Base-by-base conservation (phyloP, 116 monocot genomes). In the Papilionanthe hybrid region DNA sequence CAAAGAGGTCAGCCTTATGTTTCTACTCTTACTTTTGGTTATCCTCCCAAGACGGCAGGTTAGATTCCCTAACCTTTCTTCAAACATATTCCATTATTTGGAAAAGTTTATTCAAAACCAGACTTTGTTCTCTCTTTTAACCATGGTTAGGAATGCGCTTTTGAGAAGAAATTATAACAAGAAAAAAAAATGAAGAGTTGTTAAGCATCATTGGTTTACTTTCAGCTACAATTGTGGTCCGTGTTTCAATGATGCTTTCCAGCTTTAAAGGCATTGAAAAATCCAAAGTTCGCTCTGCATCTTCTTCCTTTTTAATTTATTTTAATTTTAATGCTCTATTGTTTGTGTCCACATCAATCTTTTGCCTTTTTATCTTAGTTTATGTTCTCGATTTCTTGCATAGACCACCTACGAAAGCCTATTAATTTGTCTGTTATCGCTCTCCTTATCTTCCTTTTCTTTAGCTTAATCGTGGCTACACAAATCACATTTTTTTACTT, bases 191-290 rank as follows among this genome's bases (percentile, higher is more conserved):
- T 53, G 53, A 65, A 65, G 27, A 71, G 15, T 32, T 10, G 71
- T 71, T 41, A 68, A 49, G 77, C 9, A 78, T 82, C 78, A 82
- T 82, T 82, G 25, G 56, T 37, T 60, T 82, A 37, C 37, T 37
- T 37, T 37, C 72, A 82, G 78, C 82, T 78, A 72, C 78, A 72
- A 73, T 74, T 37, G 30, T 43, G 27, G 55, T 73, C 73, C 73
- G 15, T 4, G 25, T 41, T 49, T 43, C 44, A 27, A 10, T 63
- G 60, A 42, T 82, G 75, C 68, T 50, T 82, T 67, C 77, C 77
- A 76, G 50, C 65, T 57, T 15, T 60, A 17, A 82, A 48, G 76
- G 43, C 43, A 81, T 42, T n/a, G 23, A 58, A 28, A 45, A 25
- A 75, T 58, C 66, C 60, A 27, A 48, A 58, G 65, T 75, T 63